Percentiles rank a stretch among this genome's conserved stretches.
Conservation (phyloP, 2,329 filamentous ascomycete species). For the Diaporthe ilicicola region DNA sequence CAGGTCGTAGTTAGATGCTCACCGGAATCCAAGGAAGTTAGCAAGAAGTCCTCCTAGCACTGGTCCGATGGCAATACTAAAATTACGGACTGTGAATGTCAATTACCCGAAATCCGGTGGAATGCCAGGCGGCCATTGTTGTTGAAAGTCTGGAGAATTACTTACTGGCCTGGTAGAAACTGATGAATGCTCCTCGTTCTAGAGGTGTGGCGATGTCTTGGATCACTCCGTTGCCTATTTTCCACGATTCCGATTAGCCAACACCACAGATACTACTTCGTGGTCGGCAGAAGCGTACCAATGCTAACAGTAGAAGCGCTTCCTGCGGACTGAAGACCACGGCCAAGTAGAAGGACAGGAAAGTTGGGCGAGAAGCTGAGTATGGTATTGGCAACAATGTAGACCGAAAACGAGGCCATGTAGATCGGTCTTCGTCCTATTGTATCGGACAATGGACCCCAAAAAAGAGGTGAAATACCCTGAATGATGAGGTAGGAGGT, state of each 20-base stretch:
- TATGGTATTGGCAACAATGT: conserved; percentile 55
- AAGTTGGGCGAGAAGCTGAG: conserved; percentile 55
- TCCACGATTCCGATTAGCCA: not conserved
- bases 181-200: conserved; percentile 42
- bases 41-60: conserved; percentile 44
- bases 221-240: conserved; percentile 42
- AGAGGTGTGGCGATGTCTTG: conserved; percentile 43
- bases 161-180: conserved; percentile 44
- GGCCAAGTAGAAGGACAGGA: conserved; percentile 51
- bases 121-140: fast-evolving
- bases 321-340: conserved; percentile 57
- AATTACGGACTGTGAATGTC: conserved; percentile 37
- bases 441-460: conserved; percentile 57
- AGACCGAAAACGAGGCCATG: conserved; percentile 55
- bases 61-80: conserved; percentile 43
- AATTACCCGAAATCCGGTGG: not conserved
- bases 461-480: conserved; percentile 58
- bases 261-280: not conserved
- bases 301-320: conserved; percentile 58
- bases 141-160: not conserved
- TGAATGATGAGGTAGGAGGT: conserved; percentile 59
- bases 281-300: conserved; percentile 41
- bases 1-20: conserved; percentile 20
- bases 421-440: conserved; percentile 56
- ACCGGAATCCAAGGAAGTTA: conserved; percentile 42